Evolutionary conservation across 2,329 filamentous ascomycete species (phyloP), one percentile per base, ranked within the genome.

Genomic region (Neurospora sp.): DNA sequence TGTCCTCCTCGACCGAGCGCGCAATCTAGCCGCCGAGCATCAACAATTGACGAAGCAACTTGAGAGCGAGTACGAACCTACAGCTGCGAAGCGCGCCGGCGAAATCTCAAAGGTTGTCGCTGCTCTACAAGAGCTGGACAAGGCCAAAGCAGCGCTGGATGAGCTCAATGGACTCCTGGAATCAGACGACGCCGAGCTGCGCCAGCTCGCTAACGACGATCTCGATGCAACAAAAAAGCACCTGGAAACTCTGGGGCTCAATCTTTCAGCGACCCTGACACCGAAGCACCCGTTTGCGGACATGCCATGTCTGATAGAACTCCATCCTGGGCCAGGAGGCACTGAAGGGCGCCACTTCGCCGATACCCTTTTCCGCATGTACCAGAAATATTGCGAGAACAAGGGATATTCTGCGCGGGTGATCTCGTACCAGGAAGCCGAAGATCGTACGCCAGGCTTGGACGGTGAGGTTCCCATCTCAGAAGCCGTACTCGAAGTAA

Each of bases 291-390:
- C 94, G 2, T 99, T 97, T 78, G 93, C 93, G 39, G 87, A 93
- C 72, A 86, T 98, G 75, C 93, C 94, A 68, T 98, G 95, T 79
- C 86, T 99, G 73, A 82, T 99, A 58, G 96, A 99, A 81, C 91
- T 99, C 71, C 88, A 94, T 0, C 96, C 96, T 0, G 96, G 96
- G 0, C 94, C 93, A 0, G 96, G 96, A 43, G 96, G 96, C 2
- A 89, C 93, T 70, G 96, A 99, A 81, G 94, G 95, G 2, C 90
- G 93, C 0, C 89, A 97, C 72, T 99, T 99, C 75, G 93, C 94
- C 13, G 91, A 92, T 69, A 89, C 96, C 68, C 81, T 99, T 7
- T 88, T 97, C 75, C 89, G 90, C 74, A 98, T 99, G 96, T 99
- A 99, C 81, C 87, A 89, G 73, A 83, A 84, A 0, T 93, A 93